These are phyloP conservation scores for Plasmodium knowlesi DNA, from an alignment of 169 alveolate species.

Conservation along the genomic window DNA sequence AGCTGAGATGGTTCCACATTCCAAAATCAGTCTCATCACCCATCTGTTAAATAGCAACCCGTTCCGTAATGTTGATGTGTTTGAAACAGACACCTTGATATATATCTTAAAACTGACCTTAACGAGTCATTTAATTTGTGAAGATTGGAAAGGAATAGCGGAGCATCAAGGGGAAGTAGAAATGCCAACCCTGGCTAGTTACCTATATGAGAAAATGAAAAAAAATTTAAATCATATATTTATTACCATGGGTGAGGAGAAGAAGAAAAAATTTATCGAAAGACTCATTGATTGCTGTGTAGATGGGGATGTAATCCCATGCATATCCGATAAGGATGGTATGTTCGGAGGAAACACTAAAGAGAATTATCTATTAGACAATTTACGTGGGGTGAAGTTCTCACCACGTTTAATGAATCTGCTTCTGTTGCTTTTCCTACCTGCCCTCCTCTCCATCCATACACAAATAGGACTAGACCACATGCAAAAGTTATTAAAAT, in stretches of 20 bases:
- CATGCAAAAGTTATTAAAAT: not conserved
- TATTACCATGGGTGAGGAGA: not conserved
- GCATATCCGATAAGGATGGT: not conserved
- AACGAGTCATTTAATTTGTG: conserved; percentile 1
- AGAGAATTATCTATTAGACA: not conserved
- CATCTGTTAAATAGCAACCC: not conserved
- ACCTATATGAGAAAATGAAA: conserved; percentile 21
- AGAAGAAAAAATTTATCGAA: conserved; percentile 24
- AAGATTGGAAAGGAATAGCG: not conserved
- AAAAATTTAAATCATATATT: conserved; percentile 19
- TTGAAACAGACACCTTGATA: conserved; percentile 2
- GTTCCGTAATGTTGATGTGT: not conserved
- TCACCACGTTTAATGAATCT: not conserved
- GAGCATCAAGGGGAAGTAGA: not conserved
- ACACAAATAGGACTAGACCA: not conserved
- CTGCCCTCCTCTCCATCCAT: conserved; percentile 9
- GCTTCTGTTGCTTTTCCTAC: conserved; percentile 13
- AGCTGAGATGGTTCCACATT: not conserved
- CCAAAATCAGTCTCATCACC: not conserved
- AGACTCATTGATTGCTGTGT: conserved; percentile 6
- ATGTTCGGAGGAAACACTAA: not conserved
- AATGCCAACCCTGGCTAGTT: not conserved
- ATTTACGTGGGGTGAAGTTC: not conserved
- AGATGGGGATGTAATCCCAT: not conserved
- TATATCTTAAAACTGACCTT: not conserved